A percentile compares a stretch with the other conserved stretches of the same genome.
These are phyloP conservation scores for Pelargonium fulgidum DNA, from an alignment of 441 rosid species.

Conservation along the genomic window DNA sequence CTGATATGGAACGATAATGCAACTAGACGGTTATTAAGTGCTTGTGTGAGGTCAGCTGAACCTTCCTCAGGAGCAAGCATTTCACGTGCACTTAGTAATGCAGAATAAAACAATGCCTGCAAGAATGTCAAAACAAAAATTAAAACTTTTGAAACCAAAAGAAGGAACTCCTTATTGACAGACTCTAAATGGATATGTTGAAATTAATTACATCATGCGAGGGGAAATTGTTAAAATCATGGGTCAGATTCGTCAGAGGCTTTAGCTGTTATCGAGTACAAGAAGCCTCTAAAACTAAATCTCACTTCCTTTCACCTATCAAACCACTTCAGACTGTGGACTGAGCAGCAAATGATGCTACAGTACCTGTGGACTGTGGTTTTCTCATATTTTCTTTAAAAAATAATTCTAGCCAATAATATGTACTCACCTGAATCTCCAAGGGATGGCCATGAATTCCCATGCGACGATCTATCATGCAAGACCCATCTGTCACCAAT, in stretches of 20 bases:
- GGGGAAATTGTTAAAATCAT: neutral
- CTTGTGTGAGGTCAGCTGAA: constrained; percentile 77
- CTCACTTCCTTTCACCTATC: neutral
- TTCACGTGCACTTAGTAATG: constrained; percentile 71
- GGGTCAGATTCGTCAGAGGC: neutral
- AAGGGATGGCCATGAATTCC: constrained; percentile 93
- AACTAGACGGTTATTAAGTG: constrained; percentile 79
- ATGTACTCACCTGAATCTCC: constrained; percentile 70
- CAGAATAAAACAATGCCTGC: constrained; percentile 85
- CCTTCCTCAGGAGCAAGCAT: constrained; percentile 85
- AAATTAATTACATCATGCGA: neutral
- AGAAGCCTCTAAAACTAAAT: neutral
- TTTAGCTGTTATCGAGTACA: neutral
- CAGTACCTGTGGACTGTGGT: neutral
- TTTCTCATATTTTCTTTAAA: neutral
- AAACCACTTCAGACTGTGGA: neutral
- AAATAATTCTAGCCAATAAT: neutral
- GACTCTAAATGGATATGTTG: neutral
- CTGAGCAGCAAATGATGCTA: neutral
- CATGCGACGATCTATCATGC: constrained; percentile 95
- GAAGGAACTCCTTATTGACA: neutral
- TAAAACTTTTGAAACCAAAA: neutral
- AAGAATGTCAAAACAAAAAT: constrained; percentile 11
- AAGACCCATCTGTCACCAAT: constrained; percentile 84
- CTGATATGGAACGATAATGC: constrained; percentile 87